A percentile compares a stretch with the other conserved stretches of the same genome.
phyloP scores from a whole-genome alignment of 129 eudicot genomes.

The Scalesia atractyloides region DNA sequence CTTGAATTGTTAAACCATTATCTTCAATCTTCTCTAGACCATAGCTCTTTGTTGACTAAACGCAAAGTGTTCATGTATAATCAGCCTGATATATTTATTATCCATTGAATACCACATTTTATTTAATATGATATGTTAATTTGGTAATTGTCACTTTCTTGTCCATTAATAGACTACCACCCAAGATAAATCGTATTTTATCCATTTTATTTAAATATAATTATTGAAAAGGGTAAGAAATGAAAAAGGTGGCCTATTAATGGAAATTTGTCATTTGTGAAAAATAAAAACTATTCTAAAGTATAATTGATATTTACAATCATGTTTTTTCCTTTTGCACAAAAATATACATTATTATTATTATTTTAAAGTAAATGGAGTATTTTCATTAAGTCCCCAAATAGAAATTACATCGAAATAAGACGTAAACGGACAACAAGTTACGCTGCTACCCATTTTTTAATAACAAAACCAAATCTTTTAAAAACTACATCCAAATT shows the following conservation, averaged over 20 bases:
- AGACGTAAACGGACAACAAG: too few species aligned
- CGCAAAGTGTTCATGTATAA: not conserved
- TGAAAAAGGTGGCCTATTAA: slow-evolving; percentile 2
- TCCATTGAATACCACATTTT: not conserved
- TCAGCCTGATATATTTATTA: not conserved
- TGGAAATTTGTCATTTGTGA: not conserved
- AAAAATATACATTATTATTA: too few species aligned
- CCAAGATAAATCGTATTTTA: not conserved
- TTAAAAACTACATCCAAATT: too few species aligned
- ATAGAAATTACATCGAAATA: too few species aligned
- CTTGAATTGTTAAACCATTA: not conserved
- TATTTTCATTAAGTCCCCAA: too few species aligned
- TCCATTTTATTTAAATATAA: not conserved
- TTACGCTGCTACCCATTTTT: too few species aligned
- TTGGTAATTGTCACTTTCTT: slow-evolving; percentile 25
- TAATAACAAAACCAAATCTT: too few species aligned
- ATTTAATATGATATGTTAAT: not conserved
- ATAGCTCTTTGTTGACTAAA: slow-evolving; percentile 9
- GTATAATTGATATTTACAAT: too few species aligned
- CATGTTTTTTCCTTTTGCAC: too few species aligned
- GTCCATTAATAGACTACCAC: not conserved
- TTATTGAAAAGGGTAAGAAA: slow-evolving; percentile 11
- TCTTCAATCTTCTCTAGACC: not conserved
- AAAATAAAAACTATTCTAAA: too few species aligned
- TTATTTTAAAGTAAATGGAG: too few species aligned